Evolutionary conservation across 2,329 filamentous ascomycete genomes (phyloP).

Genomic region (Pleochaeta shiraiana): DNA sequence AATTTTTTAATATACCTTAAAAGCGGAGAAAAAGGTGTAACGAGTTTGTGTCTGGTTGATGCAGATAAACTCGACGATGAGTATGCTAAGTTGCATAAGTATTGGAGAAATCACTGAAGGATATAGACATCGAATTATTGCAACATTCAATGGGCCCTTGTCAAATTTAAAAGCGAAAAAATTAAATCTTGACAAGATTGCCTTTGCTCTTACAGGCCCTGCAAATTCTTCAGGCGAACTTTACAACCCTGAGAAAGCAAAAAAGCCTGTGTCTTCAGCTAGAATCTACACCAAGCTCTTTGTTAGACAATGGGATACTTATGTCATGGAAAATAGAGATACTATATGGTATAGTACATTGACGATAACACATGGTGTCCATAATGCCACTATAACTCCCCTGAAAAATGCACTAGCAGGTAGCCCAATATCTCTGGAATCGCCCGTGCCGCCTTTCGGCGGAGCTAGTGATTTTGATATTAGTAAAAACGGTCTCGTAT

Average conservation of each 20-base stretch:
- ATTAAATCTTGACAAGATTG: constrained; percentile 28
- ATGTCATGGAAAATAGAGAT: constrained; percentile 43
- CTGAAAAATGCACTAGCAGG: constrained; percentile 39
- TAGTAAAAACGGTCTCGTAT: constrained; percentile 39
- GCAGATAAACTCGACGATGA: constrained; percentile 11
- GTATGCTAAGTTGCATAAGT: constrained; percentile 5
- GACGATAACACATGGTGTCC: constrained; percentile 16
- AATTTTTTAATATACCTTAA: constrained; percentile 16
- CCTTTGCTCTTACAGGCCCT: constrained; percentile 37
- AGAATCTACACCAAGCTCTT: constrained; percentile 55
- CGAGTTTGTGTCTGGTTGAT: constrained; percentile 14
- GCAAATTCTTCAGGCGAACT: constrained; percentile 47
- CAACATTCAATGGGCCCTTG: constrained; percentile 28
- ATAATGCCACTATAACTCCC: constrained; percentile 21
- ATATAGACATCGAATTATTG: constrained; percentile 21
- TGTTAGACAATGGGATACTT: constrained; percentile 70
- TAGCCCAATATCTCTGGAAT: constrained; percentile 28
- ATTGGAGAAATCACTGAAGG: constrained; percentile 11
- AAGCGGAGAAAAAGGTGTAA: constrained; percentile 32
- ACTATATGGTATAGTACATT: constrained; percentile 53
- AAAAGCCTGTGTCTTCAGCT: constrained; percentile 38
- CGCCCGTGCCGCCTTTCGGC: constrained; percentile 57
- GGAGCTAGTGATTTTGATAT: constrained; percentile 66
- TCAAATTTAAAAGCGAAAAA: constrained; percentile 35
- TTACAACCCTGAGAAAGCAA: constrained; percentile 38